Base-by-base conservation (phyloP, 2,329 filamentous ascomycete genomes). In the Gnomoniopsis sp. region DNA sequence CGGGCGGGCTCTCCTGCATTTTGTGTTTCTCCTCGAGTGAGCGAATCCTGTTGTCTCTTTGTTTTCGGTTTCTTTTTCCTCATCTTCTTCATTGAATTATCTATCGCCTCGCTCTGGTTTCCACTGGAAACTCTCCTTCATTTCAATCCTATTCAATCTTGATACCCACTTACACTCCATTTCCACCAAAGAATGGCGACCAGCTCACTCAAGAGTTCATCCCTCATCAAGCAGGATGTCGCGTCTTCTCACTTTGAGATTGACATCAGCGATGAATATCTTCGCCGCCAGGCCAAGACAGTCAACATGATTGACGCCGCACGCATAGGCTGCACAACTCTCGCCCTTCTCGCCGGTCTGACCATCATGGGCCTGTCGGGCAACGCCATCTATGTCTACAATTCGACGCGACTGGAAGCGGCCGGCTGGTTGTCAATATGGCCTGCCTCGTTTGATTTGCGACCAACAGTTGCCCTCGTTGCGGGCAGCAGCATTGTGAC, bases 371-470 rank as follows among this genome's bases (percentile, higher is more conserved):
- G 79, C 26, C 75, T 84, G 12, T 77, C 83, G 3, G 81, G 75
- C 63, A 76, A 86, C 67, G 75, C 81, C 6, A 70, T 87, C 46
- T 69, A 75, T 33, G 79, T 83, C 41, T 87, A 85, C 71, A 75
- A 83, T 63, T 71, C 72, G 30, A 87, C 85, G 2, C 75, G 79
- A 57, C 68, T 82, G 17, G 65, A 79, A 1, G 67, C 68, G 19
- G 75, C 78, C 49, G 81, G 75, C 65, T 65, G 79, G 22, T 75
- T 87, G 19, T 75, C 83, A 1, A 67, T 87, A 51, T 88, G 85
- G 85, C 85, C 85, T 0, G 70, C 74, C 15, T 70, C 79, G 33
- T 83, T 87, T 66, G 79, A 87, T 67, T 67, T 84, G 36, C 75
- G 81, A 50, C 84, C 84, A 2, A 83, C 81, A 3, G 71, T 82